Base-by-base conservation (phyloP, 805 yeast genomes). In the Kuraishia ogatae region DNA sequence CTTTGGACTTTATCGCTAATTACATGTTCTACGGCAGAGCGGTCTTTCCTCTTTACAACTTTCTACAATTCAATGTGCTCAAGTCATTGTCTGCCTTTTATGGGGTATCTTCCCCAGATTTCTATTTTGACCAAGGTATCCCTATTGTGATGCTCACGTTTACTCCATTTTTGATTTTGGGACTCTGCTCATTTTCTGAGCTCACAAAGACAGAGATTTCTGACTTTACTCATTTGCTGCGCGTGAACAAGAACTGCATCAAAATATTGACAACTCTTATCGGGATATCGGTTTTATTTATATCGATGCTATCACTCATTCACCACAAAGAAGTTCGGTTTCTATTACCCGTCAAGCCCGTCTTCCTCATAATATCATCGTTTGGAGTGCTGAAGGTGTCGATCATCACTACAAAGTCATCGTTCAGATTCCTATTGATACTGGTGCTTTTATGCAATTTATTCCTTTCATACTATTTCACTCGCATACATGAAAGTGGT, bases 321-420 rank as follows among this genome's bases (percentile, higher is more conserved):
- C 72, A 78, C 11, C 99, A 94, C 68, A 94, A 94, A 65, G 99
- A 94, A 66, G 87, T 91, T 61, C 77, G 99, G 50, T 94, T 94
- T 66, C 75, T 96, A 19, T 90, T 85, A 61, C 96, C 96, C 1
- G 65, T 94, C 53, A 84, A 88, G 70, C 97, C 99, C 1, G 62
- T 89, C 1, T 69, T 90, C 58, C 72, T 86, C 17, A 55, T 81
- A 1, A 66, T 83, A 22, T 67, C 84, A 0, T 77, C 88, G 0
- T 64, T 66, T 43, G 79, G 79, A 1, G 58, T 70, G 11, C 43
- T 54, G 2, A 50, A 58, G 19, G 54, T 61, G 5, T 4, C 58
- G 3, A 23, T 58, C 2, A 47, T 59, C 1, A 3, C 54, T 1
- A 1, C 48, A 5, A 51, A 61, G 2, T 35, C 17, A 35, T 8